Base-by-base conservation (phyloP, 2,329 filamentous ascomycete genomes). In the Fusarium goolgardi region DNA sequence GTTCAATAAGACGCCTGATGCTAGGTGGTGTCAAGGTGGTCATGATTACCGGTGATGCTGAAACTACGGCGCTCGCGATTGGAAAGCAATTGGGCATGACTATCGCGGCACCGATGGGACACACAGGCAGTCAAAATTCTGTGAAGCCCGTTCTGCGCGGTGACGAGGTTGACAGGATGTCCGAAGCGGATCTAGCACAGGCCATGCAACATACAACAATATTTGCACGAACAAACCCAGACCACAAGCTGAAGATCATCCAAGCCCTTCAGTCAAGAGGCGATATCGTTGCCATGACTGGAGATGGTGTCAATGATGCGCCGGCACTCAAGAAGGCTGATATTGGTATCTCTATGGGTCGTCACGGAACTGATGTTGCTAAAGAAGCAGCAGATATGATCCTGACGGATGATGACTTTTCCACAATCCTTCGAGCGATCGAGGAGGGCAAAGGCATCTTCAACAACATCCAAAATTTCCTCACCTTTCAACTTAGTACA, bases 401-500 rank as follows among this genome's bases (percentile, higher is more conserved):
- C 67, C 81, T 96, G 53, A 96, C 92, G 0, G 92, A 96, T 71
- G 93, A 96, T 77, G 91, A 96, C 78, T 96, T 96, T 77, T 92
- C 91, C 1, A 96, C 93, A 7, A 99, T 99, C 67, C 85, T 99
- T 13, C 92, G 90, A 62, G 96, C 96, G 31, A 99, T 99, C 65
- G 96, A 99, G 78, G 96, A 99, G 81, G 96, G 96, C 80, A 99
- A 99, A 80, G 96, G 94, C 56, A 99, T 99, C 72, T 99, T 99
- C 81, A 97, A 96, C 86, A 99, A 99, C 79, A 98, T 99, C 71
- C 96, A 99, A 77, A 99, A 99, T 79, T 99, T 99, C 81, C 86
- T 99, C 67, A 98, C 96, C 0, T 99, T 99, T 81, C 96, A 99
- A 82, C 87, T 99, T 59, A 97, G 94, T 79, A 99, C 96, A 47